Conservation (phyloP, 495 filamentous ascomycete species). For the Mycothermus thermophilus region DNA sequence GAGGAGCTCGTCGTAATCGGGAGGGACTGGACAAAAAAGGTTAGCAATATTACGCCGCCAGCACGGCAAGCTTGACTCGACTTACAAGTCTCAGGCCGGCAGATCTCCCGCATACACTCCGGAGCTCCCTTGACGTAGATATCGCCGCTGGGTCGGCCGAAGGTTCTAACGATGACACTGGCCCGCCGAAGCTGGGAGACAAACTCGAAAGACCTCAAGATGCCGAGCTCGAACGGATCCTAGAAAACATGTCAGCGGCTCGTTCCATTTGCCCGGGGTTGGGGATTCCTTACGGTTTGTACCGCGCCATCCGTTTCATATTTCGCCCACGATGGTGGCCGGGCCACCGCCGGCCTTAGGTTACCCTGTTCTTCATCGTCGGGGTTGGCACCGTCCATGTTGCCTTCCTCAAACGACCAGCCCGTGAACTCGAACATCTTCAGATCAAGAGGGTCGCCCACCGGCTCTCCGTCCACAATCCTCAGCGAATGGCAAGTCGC, state of each 20-base stretch:
- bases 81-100: slow-evolving; percentile 62
- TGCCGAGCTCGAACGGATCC: slow-evolving; percentile 59
- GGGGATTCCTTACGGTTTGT: slow-evolving; percentile 23
- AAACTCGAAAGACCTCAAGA: slow-evolving; percentile 86
- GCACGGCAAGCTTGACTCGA: no score
- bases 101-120: slow-evolving; percentile 91
- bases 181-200: slow-evolving; percentile 88
- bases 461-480: slow-evolving; percentile 68
- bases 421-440: slow-evolving; percentile 99
- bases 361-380: slow-evolving; percentile 54
- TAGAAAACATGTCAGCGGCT: slow-evolving; percentile 10
- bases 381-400: slow-evolving; percentile 38
- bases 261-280: not conserved
- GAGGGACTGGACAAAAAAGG: slow-evolving; percentile 54
- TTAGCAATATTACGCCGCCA: no score
- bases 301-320: slow-evolving; percentile 36
- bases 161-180: slow-evolving; percentile 81
- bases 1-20: slow-evolving; percentile 78
- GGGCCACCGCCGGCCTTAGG: slow-evolving; percentile 67
- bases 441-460: slow-evolving; percentile 90
- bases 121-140: slow-evolving; percentile 95
- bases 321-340: slow-evolving; percentile 53
- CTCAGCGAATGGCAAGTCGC: slow-evolving; percentile 91
- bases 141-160: slow-evolving; percentile 62
- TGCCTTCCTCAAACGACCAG: slow-evolving; percentile 86